Evolutionary conservation across 768 basidiomycete genomes (phyloP).

Genomic region (Hortiboletus flavorubellus): DNA sequence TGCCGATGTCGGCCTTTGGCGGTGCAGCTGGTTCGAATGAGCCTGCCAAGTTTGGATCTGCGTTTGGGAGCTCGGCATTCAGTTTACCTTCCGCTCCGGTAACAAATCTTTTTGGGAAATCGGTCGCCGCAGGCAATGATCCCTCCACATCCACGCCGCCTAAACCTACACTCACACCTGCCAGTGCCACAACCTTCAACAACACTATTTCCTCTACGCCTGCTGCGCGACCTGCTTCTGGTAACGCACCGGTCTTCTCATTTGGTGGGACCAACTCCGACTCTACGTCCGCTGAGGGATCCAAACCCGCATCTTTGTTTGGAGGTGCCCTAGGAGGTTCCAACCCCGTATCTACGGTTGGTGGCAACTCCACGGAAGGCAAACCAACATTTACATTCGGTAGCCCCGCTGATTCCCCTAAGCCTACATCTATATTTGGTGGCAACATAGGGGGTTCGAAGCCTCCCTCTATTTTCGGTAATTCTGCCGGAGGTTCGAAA

Average conservation of each 20-base stretch:
- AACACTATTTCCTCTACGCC: slow-evolving; percentile 15
- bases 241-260: slow-evolving; percentile 15
- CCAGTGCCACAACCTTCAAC: slow-evolving; percentile 16
- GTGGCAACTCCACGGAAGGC: slow-evolving; percentile 4
- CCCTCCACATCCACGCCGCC: slow-evolving; percentile 21
- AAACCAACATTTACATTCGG: slow-evolving; percentile 16
- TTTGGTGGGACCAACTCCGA: slow-evolving; percentile 15
- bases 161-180: slow-evolving; percentile 13
- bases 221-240: slow-evolving; percentile 13
- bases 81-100: slow-evolving; percentile 11
- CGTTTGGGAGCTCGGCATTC: slow-evolving; percentile 22
- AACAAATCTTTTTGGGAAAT: slow-evolving; percentile 16
- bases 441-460: slow-evolving; percentile 3
- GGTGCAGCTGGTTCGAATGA: slow-evolving; percentile 16
- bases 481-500: slow-evolving; percentile 6
- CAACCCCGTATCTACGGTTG: slow-evolving; percentile 2
- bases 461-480: slow-evolving; percentile 1
- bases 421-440: slow-evolving; percentile 13
- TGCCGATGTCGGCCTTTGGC: slow-evolving; percentile 21
- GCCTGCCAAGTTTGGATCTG: slow-evolving; percentile 22
- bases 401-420: slow-evolving; percentile 9
- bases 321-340: slow-evolving; percentile 8
- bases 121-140: slow-evolving; percentile 8
- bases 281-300: slow-evolving; percentile 15
- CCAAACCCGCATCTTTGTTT: slow-evolving; percentile 18